Evolutionary conservation across 805 yeast genomes (phyloP).

Genomic region (Kazachstania taianensis): DNA sequence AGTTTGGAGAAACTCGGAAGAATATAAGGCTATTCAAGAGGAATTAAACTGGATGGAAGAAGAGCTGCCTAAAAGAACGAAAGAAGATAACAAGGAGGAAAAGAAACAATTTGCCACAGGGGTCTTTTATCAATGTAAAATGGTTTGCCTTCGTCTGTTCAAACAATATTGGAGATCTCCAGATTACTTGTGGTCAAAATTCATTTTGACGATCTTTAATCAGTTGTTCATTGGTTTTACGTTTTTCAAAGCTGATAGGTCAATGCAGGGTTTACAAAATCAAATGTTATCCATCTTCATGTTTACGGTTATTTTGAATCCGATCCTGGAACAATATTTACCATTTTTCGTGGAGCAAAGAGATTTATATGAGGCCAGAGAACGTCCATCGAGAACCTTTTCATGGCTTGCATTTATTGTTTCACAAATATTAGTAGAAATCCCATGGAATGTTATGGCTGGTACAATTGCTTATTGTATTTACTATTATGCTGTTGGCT

Average conservation of each 20-base stretch:
- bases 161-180: conserved; percentile 65
- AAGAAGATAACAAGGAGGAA: conserved; percentile 26
- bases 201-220: conserved; percentile 41
- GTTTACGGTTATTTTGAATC: conserved; percentile 47
- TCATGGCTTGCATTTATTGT: conserved; percentile 54
- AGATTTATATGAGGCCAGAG: conserved; percentile 62
- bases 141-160: conserved; percentile 45
- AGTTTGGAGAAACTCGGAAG: conserved; percentile 69
- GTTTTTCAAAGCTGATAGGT: conserved; percentile 54
- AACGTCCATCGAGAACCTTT: conserved; percentile 62
- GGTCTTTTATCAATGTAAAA: conserved; percentile 31
- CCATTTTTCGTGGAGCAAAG: conserved; percentile 56
- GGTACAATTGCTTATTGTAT: conserved; percentile 55
- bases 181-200: conserved; percentile 49
- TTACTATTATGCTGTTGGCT: conserved; percentile 67
- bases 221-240: conserved; percentile 67
- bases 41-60: conserved; percentile 58
- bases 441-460: conserved; percentile 51
- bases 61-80: conserved; percentile 37
- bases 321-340: conserved; percentile 51
- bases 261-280: conserved; percentile 67
- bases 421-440: conserved; percentile 55
- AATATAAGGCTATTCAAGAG: conserved; percentile 44
- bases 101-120: conserved; percentile 36
- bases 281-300: conserved; percentile 72